Evolutionary conservation across 305 asterid genomes (phyloP).

Genomic region (Fraxinus greggii): DNA sequence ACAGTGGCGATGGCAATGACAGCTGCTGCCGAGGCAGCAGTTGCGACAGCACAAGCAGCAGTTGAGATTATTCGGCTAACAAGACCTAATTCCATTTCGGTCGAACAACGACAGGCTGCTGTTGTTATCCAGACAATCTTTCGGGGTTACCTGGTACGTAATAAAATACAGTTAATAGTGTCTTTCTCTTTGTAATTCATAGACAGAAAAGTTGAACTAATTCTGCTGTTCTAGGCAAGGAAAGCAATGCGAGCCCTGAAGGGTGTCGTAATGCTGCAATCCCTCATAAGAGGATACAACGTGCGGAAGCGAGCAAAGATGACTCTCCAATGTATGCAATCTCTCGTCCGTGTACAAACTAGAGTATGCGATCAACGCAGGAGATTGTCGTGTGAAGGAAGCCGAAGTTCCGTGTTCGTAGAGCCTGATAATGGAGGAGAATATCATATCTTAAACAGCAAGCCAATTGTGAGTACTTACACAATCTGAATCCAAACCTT

Average conservation of each 20-base stretch:
- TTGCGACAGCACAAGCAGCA: constrained; percentile 50
- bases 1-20: constrained; percentile 52
- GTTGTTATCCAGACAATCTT: constrained; percentile 57
- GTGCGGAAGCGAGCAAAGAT: constrained; percentile 69
- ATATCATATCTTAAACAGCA: constrained; percentile 22
- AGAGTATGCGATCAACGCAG: constrained; percentile 71
- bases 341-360: constrained; percentile 72
- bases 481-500: not conserved
- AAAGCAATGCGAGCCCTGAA: constrained; percentile 67
- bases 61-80: constrained; percentile 44
- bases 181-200: not conserved
- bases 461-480: constrained; percentile 33
- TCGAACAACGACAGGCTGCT: constrained; percentile 44
- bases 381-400: constrained; percentile 54
- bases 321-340: constrained; percentile 72
- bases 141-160: constrained; percentile 76
- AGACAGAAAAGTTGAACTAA: not conserved
- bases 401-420: constrained; percentile 20
- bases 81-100: constrained; percentile 22
- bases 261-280: constrained; percentile 84
- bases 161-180: not conserved
- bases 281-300: constrained; percentile 65
- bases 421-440: constrained; percentile 12
- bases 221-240: constrained; percentile 53
- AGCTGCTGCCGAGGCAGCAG: constrained; percentile 54